Evolutionary conservation across 352 stramenopile species (phyloP).

Genomic region (Globisporangium nagaii): DNA sequence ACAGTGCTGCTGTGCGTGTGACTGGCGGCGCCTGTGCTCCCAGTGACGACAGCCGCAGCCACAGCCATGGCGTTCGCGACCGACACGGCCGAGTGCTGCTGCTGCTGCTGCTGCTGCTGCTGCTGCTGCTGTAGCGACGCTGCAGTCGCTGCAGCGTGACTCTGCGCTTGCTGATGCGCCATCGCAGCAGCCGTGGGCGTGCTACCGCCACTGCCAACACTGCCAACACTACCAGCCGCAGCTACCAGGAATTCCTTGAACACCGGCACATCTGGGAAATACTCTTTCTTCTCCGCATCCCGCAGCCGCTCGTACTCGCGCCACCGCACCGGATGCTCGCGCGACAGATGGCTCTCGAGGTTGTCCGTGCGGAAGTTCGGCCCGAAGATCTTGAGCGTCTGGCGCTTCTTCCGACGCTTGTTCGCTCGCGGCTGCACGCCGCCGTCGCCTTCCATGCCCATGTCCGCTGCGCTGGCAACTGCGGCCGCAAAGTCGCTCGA

Average conservation of each 20-base stretch:
- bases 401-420: constrained; percentile 51
- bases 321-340: constrained; percentile 42
- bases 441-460: background rate
- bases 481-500: constrained; percentile 11
- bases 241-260: constrained; percentile 20
- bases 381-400: constrained; percentile 54
- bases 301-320: constrained; percentile 45
- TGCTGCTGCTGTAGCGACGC: background rate
- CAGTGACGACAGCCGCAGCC: background rate
- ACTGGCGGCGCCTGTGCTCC: too few relatives aligned
- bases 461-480: background rate
- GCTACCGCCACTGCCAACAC: background rate
- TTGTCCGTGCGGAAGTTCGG: constrained; percentile 59
- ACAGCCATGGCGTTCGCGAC: background rate
- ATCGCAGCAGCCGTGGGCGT: background rate
- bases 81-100: background rate
- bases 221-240: background rate
- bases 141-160: background rate
- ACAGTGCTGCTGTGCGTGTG: background rate
- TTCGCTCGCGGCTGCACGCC: constrained; percentile 6
- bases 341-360: constrained; percentile 43
- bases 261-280: constrained; percentile 29
- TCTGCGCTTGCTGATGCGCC: background rate
- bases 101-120: constrained; percentile 1
- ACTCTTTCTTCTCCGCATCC: constrained; percentile 36